Conservation (phyloP, 805 yeast species). For the Wickerhamomyces bovis region DNA sequence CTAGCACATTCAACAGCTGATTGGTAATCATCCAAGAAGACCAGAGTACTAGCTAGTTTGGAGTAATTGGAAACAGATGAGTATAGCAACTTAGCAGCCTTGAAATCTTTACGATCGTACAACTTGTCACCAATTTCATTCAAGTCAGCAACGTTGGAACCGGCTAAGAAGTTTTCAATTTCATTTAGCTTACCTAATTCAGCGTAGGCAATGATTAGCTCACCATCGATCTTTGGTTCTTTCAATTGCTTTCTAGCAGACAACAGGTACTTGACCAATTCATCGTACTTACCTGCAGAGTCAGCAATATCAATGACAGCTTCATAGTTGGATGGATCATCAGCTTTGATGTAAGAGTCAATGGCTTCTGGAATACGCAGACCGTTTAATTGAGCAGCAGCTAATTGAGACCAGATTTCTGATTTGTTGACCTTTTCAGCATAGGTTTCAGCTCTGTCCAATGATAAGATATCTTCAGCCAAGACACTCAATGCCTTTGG, state of each 20-base stretch:
- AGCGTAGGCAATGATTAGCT: slow-evolving; percentile 83
- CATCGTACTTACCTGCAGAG: slow-evolving; percentile 95
- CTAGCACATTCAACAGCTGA: slow-evolving; percentile 98
- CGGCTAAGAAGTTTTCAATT: slow-evolving; percentile 76
- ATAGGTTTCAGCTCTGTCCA: slow-evolving; percentile 90
- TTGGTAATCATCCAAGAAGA: slow-evolving; percentile 86
- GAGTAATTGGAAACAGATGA: slow-evolving; percentile 88
- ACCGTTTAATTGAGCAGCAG: slow-evolving; percentile 93
- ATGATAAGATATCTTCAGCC: slow-evolving; percentile 87
- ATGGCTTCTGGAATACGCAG: slow-evolving; percentile 88
- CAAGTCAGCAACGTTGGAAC: slow-evolving; percentile 88
- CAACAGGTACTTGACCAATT: slow-evolving; percentile 73
- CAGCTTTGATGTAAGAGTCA: slow-evolving; percentile 84
- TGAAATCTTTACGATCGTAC: slow-evolving; percentile 73
- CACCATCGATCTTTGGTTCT: slow-evolving; percentile 91
- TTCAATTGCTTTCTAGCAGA: slow-evolving; percentile 91
- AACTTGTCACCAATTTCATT: slow-evolving; percentile 90
- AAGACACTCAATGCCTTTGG: slow-evolving; percentile 81
- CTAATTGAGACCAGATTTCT: slow-evolving; percentile 91
- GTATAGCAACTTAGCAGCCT: slow-evolving; percentile 88
- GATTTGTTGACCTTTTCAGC: slow-evolving; percentile 85
- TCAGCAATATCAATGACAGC: slow-evolving; percentile 93
- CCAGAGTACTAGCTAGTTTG: slow-evolving; percentile 93
- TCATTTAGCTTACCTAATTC: slow-evolving; percentile 67
- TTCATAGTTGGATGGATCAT: slow-evolving; percentile 83